Base-by-base conservation (phyloP, 371 early-diverging fungal species). In the Batkoa obscura region DNA sequence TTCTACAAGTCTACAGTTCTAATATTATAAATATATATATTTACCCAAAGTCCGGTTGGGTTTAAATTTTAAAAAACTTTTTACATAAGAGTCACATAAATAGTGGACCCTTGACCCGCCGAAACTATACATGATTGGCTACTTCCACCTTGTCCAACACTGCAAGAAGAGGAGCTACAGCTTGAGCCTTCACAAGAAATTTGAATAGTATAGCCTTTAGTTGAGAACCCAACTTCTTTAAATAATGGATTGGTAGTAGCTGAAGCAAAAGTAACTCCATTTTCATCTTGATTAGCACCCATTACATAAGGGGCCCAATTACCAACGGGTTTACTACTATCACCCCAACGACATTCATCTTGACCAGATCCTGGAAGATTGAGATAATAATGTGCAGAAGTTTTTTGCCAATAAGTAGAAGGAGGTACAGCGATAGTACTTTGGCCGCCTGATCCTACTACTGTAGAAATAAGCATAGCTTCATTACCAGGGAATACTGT, bases 401-500 rank as follows among this genome's bases (percentile, higher is more conserved):
- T 50, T 10, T 30, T 30, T 17, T 10, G 10, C 58, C 58, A 58
- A 35, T 50, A 50, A 33, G 2, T 33, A 15, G 2, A 1, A 17
- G 58, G 51, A 9, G 58, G 50, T 3, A 37, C 17, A 6, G 6
- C 34, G 48, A 57, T 57, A 15, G 34, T 13, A 45, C 15, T 45
- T 45, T 15, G 12, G 6, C 12, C 45, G 23, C 15, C 15, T 8
- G 45, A 8, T 2, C 6, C 3, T 3, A 12, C 30, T 2, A 50
- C 58, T 35, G 58, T 58, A 31, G 58, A 41, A 34, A 58, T 58
- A 3, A 58, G 32, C 58, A 58, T 58, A 35, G n/a, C 51, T 43
- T 58, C 58, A 34, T 50, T 50, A 36, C 58, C 58, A 39, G 58
- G 58, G 43, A 50, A 58, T 1, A 58, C 58, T 31, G 58, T 58